A percentile compares a stretch with the other conserved stretches of the same genome.
These are phyloP conservation scores for Fusarium armeniacum DNA, from an alignment of 2,329 filamentous ascomycete genomes.

Conservation along the genomic window DNA sequence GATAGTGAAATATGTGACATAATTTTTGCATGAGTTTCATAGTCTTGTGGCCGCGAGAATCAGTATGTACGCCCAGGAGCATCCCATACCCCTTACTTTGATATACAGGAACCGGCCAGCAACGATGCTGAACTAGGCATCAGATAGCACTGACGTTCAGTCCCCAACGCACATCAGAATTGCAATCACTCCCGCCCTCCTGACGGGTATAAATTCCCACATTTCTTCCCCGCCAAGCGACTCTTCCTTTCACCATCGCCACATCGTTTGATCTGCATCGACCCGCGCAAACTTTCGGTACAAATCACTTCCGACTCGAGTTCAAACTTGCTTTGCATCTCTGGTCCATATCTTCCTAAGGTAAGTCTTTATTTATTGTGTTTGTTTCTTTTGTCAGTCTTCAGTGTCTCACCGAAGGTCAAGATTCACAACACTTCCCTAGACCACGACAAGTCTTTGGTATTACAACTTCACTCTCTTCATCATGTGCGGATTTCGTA, in stretches of 20 bases:
- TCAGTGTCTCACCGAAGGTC: slow-evolving; percentile 12
- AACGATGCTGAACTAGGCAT: slow-evolving; percentile 4
- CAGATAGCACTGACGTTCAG: slow-evolving; percentile 4
- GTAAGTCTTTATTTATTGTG: slow-evolving; percentile 11
- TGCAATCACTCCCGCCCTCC: slow-evolving; percentile 11
- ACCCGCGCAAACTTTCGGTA: slow-evolving; percentile 1
- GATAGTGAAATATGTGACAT: background rate
- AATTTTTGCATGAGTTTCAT: slow-evolving; percentile 5
- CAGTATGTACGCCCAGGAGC: background rate
- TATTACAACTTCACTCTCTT: too few species aligned
- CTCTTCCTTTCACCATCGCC: slow-evolving; percentile 9
- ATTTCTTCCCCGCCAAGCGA: background rate
- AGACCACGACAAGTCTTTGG: too few species aligned
- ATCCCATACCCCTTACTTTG: slow-evolving; percentile 9
- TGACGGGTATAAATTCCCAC: slow-evolving; percentile 21
- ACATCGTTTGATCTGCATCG: slow-evolving; percentile 3
- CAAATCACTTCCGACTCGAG: slow-evolving; percentile 4
- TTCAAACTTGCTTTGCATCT: slow-evolving; percentile 8
- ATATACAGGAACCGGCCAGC: slow-evolving; percentile 9
- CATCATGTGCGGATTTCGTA: slow-evolving; percentile 1
- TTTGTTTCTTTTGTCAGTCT: slow-evolving; percentile 6
- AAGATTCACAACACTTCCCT: background rate
- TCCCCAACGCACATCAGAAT: background rate
- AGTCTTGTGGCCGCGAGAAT: background rate
- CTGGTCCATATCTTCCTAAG: background rate